Base-by-base conservation (phyloP, 257 asterid species). In the Rehmannia glutinosa region DNA sequence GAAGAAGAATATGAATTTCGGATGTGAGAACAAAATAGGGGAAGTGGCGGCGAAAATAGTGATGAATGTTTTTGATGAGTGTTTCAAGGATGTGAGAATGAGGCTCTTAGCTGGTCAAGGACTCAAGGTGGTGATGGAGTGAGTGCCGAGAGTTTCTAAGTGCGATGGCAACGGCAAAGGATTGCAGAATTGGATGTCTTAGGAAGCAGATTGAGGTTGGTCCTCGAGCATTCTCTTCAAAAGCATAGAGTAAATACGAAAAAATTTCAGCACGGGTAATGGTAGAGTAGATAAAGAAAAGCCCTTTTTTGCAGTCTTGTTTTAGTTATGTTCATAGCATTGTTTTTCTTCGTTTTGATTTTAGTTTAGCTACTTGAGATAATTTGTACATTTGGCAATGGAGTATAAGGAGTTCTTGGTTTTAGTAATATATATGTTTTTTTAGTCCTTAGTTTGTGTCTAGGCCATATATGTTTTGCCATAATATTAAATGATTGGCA, bases 91-190 rank as follows among this genome's bases (percentile, higher is more conserved):
- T 35, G 85, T 64, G 43, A 81, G 73, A 57, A 75, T 53, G 75
- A 77, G 67, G 66, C 7, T 75, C 50, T 21, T 64, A 24, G 73
- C 32, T 20, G 76, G 74, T 69, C 52, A 62, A n/a, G n/a, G n/a
- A n/a, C n/a, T n/a, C n/a, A n/a, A 6, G 68, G 62, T 53, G 79
- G 66, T 12, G 80, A 61, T 50, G 65, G 64, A 20, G 71, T 43
- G 8, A 35, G 43, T 20, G 70, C 50, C 1, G 75, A 72, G 68
- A 73, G 83, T 50, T 71, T 85, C 50, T 73, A 73, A 17, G 64
- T 68, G 69, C 82, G 91, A 12, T 87, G 96, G 96, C 84, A 66
- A 72, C 76, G 64, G 77, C 97, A 87, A 73, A 75, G 84, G 74
- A 69, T 87, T 47, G 90, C 86, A 2, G 96, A 90, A 66, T 77